phyloP scores from a whole-genome alignment of 371 early-diverging fungal species.

The Mortierella sp. region DNA sequence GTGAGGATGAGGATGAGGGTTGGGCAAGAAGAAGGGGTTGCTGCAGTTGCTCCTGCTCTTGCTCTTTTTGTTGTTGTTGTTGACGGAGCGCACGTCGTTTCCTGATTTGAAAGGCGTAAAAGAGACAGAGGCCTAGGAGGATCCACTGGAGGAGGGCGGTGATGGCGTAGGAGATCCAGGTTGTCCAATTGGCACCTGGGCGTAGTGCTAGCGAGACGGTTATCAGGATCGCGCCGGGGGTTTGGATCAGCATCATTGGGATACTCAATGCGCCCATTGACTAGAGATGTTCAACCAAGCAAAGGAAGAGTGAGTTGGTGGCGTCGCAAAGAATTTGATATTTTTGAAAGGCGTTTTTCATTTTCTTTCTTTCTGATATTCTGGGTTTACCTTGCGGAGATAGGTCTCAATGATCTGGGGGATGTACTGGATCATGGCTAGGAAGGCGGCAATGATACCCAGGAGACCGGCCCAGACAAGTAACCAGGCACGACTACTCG shows the following conservation, averaged over 20 bases:
- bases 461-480: conserved; percentile 85
- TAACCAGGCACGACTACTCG: conserved; percentile 58
- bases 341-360: background rate
- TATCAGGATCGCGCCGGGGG: conserved; percentile 83
- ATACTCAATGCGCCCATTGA: conserved; percentile 91
- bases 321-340: background rate
- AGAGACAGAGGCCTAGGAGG: conserved; percentile 81
- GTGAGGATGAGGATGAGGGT: background rate
- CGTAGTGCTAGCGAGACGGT: conserved; percentile 84
- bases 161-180: conserved; percentile 90
- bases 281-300: conserved; percentile 5
- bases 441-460: conserved; percentile 79
- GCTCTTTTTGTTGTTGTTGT: conserved; percentile 11
- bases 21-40: background rate
- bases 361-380: background rate
- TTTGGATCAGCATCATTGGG: conserved; percentile 93
- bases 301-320: background rate
- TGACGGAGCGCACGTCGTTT: conserved; percentile 33
- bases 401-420: conserved; percentile 93
- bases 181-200: conserved; percentile 92
- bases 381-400: conserved; percentile 65
- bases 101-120: conserved; percentile 69
- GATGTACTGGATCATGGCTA: conserved; percentile 87
- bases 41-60: conserved; percentile 21
- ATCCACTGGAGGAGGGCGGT: conserved; percentile 87